Conservation (phyloP, 2,329 filamentous ascomycete genomes). For the Aspergillus brasiliensis region DNA sequence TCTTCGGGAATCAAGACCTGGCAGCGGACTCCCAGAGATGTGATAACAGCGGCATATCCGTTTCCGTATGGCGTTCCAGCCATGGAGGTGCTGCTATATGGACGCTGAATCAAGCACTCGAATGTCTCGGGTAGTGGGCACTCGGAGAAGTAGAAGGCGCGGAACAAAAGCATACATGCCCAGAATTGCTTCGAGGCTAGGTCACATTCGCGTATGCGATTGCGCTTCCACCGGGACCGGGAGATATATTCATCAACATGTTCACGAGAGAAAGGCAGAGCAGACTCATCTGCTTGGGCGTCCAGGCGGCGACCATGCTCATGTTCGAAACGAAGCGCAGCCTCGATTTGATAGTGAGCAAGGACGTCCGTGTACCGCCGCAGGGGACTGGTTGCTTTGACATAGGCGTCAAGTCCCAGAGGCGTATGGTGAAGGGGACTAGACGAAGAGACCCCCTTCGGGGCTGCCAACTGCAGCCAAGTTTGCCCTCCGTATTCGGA, state of each 20-base stretch:
- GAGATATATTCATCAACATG: conserved; percentile 54
- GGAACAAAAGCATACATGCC: conserved; percentile 57
- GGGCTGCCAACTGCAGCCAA: conserved; percentile 40
- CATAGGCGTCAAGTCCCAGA: conserved; percentile 56
- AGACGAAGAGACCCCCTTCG: conserved; percentile 47
- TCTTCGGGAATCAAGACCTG: conserved; percentile 28
- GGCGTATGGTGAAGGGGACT: conserved; percentile 52
- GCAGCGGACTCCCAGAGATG: conserved; percentile 36
- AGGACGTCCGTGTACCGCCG: conserved; percentile 64
- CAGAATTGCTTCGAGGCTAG: conserved; percentile 48
- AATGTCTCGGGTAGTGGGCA: conserved; percentile 54
- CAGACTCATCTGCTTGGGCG: conserved; percentile 26
- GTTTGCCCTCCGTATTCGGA: conserved; percentile 44
- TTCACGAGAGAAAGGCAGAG: conserved; percentile 54
- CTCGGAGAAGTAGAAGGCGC: conserved; percentile 60
- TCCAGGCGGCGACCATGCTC: conserved; percentile 47
- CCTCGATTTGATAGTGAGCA: conserved; percentile 66
- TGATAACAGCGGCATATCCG: conserved; percentile 33
- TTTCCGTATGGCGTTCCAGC: conserved; percentile 23
- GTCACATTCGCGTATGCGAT: conserved; percentile 43
- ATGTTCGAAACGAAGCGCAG: conserved; percentile 60
- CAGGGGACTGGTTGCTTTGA: conserved; percentile 63
- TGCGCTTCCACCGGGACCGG: conserved; percentile 46
- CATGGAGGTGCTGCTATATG: conserved; percentile 23
- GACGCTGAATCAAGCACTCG: conserved; percentile 36